Percentiles rank a stretch among this genome's conserved stretches.
Evolutionary conservation across 257 asterid genomes (phyloP).

Genomic region (Ehretia macrophylla): DNA sequence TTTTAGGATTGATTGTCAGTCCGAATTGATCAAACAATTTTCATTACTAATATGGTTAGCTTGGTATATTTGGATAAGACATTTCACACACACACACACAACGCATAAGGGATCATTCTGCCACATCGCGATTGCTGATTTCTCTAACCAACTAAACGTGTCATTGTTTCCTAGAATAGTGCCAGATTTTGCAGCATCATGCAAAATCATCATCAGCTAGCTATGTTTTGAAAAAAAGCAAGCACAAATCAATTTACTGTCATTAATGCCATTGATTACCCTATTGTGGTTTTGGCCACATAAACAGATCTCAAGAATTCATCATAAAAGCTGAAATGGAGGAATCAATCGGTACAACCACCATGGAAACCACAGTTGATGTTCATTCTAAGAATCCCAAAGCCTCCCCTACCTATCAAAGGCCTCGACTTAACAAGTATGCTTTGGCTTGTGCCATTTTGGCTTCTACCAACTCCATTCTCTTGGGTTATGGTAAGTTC

Average conservation of each 20-base stretch:
- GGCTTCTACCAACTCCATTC: slow-evolving; percentile 83
- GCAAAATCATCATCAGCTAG: too few species aligned
- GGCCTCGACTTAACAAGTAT: slow-evolving; percentile 44
- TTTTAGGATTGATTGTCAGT: too few species aligned
- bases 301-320: neutral
- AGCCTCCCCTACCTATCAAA: neutral
- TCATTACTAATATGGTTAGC: too few species aligned
- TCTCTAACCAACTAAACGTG: neutral
- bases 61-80: too few species aligned
- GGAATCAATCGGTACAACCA: neutral
- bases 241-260: too few species aligned
- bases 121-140: neutral
- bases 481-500: slow-evolving; percentile 67
- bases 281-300: neutral
- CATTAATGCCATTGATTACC: too few species aligned
- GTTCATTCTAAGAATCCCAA: neutral
- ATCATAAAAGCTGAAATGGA: neutral
- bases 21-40: too few species aligned
- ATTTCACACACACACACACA: too few species aligned
- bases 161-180: neutral
- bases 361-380: slow-evolving; percentile 1
- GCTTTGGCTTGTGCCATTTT: slow-evolving; percentile 70
- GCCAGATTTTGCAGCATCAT: neutral
- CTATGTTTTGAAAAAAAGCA: too few species aligned
- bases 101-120: too few species aligned